Percentiles rank a stretch among this genome's conserved stretches.
Evolutionary conservation across 148 eudicot genomes (phyloP).

Genomic region (Rhododendron simsii): DNA sequence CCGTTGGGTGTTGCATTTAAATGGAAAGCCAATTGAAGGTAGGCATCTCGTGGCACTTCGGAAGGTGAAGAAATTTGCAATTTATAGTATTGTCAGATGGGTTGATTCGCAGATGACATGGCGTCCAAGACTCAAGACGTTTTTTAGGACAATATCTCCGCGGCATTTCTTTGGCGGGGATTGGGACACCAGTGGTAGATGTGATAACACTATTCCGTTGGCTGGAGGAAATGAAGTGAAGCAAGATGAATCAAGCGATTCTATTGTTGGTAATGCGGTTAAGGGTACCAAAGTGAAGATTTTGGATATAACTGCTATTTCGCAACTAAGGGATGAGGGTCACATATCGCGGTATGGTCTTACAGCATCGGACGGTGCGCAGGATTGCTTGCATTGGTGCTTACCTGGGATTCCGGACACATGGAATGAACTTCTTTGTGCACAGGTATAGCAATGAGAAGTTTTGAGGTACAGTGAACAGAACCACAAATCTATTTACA

Average conservation of each 20-base stretch:
- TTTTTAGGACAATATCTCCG: slow-evolving; percentile 59
- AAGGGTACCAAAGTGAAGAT: slow-evolving; percentile 47
- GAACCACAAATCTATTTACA: neutral
- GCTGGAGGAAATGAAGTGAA: slow-evolving; percentile 45
- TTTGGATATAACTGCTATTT: slow-evolving; percentile 53
- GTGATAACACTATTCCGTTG: slow-evolving; percentile 52
- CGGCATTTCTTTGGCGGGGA: slow-evolving; percentile 62
- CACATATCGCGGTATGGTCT: slow-evolving; percentile 55
- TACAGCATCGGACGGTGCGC: slow-evolving; percentile 36
- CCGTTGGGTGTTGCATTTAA: slow-evolving; percentile 56
- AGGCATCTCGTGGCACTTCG: slow-evolving; percentile 40
- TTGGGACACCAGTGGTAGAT: slow-evolving; percentile 65
- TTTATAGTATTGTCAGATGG: slow-evolving; percentile 42
- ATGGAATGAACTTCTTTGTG: slow-evolving; percentile 61
- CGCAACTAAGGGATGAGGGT: slow-evolving; percentile 58
- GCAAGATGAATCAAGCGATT: slow-evolving; percentile 51
- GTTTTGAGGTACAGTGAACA: slow-evolving; percentile 1
- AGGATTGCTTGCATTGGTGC: slow-evolving; percentile 74
- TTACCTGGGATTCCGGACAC: slow-evolving; percentile 62
- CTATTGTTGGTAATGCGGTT: slow-evolving; percentile 41
- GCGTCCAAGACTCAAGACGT: slow-evolving; percentile 43
- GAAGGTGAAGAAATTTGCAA: slow-evolving; percentile 52
- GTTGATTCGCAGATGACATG: slow-evolving; percentile 41
- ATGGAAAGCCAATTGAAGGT: slow-evolving; percentile 42
- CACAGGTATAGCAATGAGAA: slow-evolving; percentile 30